A percentile compares a stretch with the other conserved stretches of the same genome.
phyloP scores from a whole-genome alignment of 2,329 filamentous ascomycete genomes.

The Alternaria sp. region DNA sequence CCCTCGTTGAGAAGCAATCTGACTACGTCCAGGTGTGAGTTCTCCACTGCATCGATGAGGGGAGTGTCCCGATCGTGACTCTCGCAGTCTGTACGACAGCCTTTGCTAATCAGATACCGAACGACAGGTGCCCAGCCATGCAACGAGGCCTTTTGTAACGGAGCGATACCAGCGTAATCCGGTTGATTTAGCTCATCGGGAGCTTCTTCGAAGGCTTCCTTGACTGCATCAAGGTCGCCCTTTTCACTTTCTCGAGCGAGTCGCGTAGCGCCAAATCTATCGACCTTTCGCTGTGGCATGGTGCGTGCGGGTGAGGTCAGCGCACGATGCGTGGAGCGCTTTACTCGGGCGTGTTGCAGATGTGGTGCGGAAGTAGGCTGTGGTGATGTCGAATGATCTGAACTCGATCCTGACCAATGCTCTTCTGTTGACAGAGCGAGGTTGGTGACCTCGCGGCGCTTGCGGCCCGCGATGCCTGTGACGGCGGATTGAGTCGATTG shows the following conservation, averaged over 20 bases:
- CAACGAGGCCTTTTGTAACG: slow-evolving; percentile 89
- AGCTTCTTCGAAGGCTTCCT: slow-evolving; percentile 76
- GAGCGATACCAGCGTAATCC: slow-evolving; percentile 96
- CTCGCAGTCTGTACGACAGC: slow-evolving; percentile 84
- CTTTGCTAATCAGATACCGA: slow-evolving; percentile 82
- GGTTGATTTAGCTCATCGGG: slow-evolving; percentile 88
- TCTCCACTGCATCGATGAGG: slow-evolving; percentile 94
- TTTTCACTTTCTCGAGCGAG: slow-evolving; percentile 90
- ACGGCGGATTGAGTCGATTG: slow-evolving; percentile 50
- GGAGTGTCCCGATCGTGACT: slow-evolving; percentile 84
- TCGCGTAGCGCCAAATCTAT: slow-evolving; percentile 90
- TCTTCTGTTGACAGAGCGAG: slow-evolving; percentile 44
- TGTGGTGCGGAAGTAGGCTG: slow-evolving; percentile 40
- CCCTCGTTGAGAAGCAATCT: slow-evolving; percentile 83
- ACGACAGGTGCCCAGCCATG: slow-evolving; percentile 89
- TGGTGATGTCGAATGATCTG: slow-evolving; percentile 49
- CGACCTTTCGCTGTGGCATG: slow-evolving; percentile 82
- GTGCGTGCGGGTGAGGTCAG: slow-evolving; percentile 61
- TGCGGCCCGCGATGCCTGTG: slow-evolving; percentile 42
- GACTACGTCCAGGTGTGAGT: slow-evolving; percentile 89
- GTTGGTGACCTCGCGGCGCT: slow-evolving; percentile 44
- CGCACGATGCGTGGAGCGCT: slow-evolving; percentile 69
- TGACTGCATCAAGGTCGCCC: slow-evolving; percentile 82
- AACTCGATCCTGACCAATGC: slow-evolving; percentile 49
- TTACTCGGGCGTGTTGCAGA: slow-evolving; percentile 61